These are phyloP conservation scores for Trichoderma asperelloides DNA, from an alignment of 495 filamentous ascomycete genomes.

Conservation along the genomic window DNA sequence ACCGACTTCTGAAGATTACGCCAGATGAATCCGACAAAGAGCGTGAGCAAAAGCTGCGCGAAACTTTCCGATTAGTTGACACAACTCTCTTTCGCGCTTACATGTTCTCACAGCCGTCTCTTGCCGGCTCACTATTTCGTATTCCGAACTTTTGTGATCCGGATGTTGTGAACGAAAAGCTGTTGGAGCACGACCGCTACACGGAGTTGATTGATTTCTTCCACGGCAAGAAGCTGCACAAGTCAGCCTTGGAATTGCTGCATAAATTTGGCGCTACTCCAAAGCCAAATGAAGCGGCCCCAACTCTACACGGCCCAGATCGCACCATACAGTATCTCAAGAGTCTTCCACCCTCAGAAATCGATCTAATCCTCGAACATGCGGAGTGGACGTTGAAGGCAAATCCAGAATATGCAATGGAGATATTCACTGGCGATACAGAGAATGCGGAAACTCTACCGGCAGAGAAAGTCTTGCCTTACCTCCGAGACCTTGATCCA, in stretches of 20 bases:
- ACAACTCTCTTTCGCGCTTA: slow-evolving; percentile 89
- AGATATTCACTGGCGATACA: slow-evolving; percentile 86
- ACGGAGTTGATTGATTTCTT: slow-evolving; percentile 95
- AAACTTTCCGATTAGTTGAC: slow-evolving; percentile 76
- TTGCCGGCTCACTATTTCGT: slow-evolving; percentile 85
- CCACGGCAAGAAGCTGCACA: slow-evolving; percentile 88
- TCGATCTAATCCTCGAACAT: slow-evolving; percentile 87
- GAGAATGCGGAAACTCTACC: slow-evolving; percentile 91
- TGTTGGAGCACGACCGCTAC: slow-evolving; percentile 82
- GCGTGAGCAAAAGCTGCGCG: slow-evolving; percentile 58
- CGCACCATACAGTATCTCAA: slow-evolving; percentile 87
- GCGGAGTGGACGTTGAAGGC: slow-evolving; percentile 73
- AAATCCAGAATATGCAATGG: slow-evolving; percentile 77
- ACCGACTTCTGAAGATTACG: slow-evolving; percentile 36
- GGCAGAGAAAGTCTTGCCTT: slow-evolving; percentile 62
- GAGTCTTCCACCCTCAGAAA: slow-evolving; percentile 73
- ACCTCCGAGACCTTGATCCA: slow-evolving; percentile 58
- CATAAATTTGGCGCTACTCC: slow-evolving; percentile 71
- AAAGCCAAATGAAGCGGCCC: slow-evolving; percentile 50
- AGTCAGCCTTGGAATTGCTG: slow-evolving; percentile 75
- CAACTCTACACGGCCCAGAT: slow-evolving; percentile 70
- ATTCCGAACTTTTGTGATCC: slow-evolving; percentile 97
- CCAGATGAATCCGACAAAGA: slow-evolving; percentile 47
- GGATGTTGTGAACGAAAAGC: slow-evolving; percentile 83
- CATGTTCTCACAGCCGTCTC: slow-evolving; percentile 77